Base-by-base conservation (phyloP, 352 stramenopile species). In the Phytophthora ramorum region DNA sequence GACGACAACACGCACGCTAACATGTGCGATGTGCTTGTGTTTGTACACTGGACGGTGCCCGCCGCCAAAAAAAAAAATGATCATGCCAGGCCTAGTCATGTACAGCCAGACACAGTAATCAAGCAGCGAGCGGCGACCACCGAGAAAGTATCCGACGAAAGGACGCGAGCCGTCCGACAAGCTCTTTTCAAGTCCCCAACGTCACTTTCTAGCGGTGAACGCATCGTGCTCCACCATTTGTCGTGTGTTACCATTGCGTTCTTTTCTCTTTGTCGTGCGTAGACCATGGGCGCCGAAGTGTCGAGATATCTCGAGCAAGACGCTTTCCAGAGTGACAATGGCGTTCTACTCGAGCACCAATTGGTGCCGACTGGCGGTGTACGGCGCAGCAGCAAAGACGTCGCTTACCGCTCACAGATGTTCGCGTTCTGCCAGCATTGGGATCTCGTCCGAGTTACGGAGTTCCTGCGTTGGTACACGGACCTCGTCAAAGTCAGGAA, bases 401-500 rank as follows among this genome's bases (percentile, higher is more conserved):
- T 90, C 17, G 81, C 78, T 19, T 63, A 73, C 9, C 78, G 81
- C 28, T 66, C 73, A 34, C 67, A 83, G 47, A 52, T 89, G 24
- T 89, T 93, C 35, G 59, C 19, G 7, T 91, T 91, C 60, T 91
- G 81, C 20, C 61, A 56, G 28, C 69, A 89, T 54, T 92, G 84
- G 84, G 75, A 90, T 55, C 59, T 91, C 2, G 51, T 71, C 26
- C 71, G 57, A 16, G 61, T 93, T 26, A 66, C 56, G 0, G 80
- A 85, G 32, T 79, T 91, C 28, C 41, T 93, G 65, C 69, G 80
- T 20, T 93, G 82, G 76, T 89, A 90, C 66, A 69, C 66, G 26
- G 78, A 78, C 2, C 73, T 81, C 19, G 66, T 76, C 22, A 63
- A 60, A 26, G 38, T 63, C 12, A 48, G 28, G 16, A 58, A 71